Evolutionary conservation across 2,329 filamentous ascomycete species (phyloP).

Genomic region (Tolypocladium nubicola): DNA sequence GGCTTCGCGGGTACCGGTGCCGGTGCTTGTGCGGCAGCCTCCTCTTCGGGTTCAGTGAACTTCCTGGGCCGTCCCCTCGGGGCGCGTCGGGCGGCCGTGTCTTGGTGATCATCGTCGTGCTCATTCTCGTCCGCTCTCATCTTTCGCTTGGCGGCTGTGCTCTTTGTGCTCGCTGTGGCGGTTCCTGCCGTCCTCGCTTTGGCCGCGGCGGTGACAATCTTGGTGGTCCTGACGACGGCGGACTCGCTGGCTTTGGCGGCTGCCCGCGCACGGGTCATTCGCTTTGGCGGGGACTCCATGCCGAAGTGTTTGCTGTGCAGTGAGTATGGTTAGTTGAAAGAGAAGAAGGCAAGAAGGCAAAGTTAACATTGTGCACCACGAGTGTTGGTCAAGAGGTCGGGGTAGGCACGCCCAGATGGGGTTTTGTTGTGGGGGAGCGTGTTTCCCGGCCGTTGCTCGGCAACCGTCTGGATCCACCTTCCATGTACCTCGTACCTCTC

Average conservation of each 20-base stretch:
- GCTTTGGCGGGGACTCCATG: constrained; percentile 49
- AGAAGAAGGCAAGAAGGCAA: constrained; percentile 5
- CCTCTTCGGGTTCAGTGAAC: constrained; percentile 14
- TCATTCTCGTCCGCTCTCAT: constrained; percentile 42
- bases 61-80: constrained; percentile 35
- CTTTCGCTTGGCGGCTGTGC: constrained; percentile 35
- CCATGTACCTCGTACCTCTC: not conserved
- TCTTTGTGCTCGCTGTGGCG: constrained; percentile 20
- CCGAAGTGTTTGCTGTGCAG: not conserved
- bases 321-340: constrained; percentile 4
- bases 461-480: constrained; percentile 5
- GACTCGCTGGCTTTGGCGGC: constrained; percentile 30
- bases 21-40: constrained; percentile 5
- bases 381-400: not conserved
- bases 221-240: constrained; percentile 28
- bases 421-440: constrained; percentile 6
- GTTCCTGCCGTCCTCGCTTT: constrained; percentile 31
- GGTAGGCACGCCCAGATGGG: not conserved
- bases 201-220: constrained; percentile 36
- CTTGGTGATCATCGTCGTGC: constrained; percentile 23
- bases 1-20: constrained; percentile 12
- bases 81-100: constrained; percentile 23
- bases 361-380: constrained; percentile 12
- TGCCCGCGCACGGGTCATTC: constrained; percentile 42
- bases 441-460: constrained; percentile 7